phyloP scores from a whole-genome alignment of 169 alveolate species.

The Eimeria zaria region DNA sequence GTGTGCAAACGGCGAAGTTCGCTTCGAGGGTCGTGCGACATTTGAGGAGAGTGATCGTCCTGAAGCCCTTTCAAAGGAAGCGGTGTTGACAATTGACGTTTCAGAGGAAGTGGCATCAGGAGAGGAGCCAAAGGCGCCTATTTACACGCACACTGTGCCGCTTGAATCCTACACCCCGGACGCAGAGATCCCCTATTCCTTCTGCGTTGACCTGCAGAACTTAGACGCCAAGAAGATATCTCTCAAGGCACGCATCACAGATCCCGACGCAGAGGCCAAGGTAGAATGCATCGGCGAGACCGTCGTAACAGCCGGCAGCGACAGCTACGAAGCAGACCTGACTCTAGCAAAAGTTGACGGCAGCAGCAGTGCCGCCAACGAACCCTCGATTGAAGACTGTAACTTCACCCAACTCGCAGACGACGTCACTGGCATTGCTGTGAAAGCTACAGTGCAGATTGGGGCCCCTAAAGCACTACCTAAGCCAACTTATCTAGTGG shows the following conservation, averaged over 20 bases:
- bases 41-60: slow-evolving; percentile 55
- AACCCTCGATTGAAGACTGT: slow-evolving; percentile 64
- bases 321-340: slow-evolving; percentile 66
- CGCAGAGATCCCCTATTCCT: slow-evolving; percentile 44
- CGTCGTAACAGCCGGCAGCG: slow-evolving; percentile 69
- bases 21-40: slow-evolving; percentile 69
- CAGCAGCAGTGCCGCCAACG: slow-evolving; percentile 21
- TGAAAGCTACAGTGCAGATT: slow-evolving; percentile 40
- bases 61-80: slow-evolving; percentile 17
- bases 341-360: slow-evolving; percentile 68
- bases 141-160: slow-evolving; percentile 59
- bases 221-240: slow-evolving; percentile 36
- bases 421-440: slow-evolving; percentile 55
- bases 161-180: slow-evolving; percentile 32
- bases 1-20: slow-evolving; percentile 53
- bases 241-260: slow-evolving; percentile 51
- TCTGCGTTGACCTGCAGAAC: slow-evolving; percentile 55
- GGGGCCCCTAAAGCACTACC: slow-evolving; percentile 33
- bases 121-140: slow-evolving; percentile 41
- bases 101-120: slow-evolving; percentile 49
- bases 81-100: slow-evolving; percentile 68
- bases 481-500: slow-evolving; percentile 62
- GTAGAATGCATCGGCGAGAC: slow-evolving; percentile 75
- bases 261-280: slow-evolving; percentile 34
- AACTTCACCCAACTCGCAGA: slow-evolving; percentile 25